phyloP scores from a whole-genome alignment of 306 rosid species.

The Rosa multiflora region DNA sequence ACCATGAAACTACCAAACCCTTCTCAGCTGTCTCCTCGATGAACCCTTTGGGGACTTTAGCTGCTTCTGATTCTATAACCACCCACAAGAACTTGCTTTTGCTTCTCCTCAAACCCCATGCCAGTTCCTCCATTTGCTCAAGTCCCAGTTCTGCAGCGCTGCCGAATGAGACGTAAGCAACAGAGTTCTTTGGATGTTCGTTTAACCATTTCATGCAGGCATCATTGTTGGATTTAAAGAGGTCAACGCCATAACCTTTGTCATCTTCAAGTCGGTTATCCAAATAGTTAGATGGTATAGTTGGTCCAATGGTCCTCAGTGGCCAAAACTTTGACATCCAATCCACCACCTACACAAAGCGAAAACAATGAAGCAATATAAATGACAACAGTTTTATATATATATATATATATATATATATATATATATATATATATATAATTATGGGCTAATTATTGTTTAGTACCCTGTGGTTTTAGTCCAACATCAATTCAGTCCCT shows the following conservation, averaged over 20 bases:
- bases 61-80: conserved; percentile 27
- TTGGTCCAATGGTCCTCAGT: conserved; percentile 33
- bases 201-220: conserved; percentile 26
- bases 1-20: conserved; percentile 24
- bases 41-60: conserved; percentile 31
- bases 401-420: too few species aligned
- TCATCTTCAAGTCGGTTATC: conserved; percentile 23
- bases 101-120: conserved; percentile 24
- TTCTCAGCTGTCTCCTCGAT: conserved; percentile 18
- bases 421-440: too few species aligned
- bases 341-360: conserved; percentile 11
- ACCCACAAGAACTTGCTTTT: conserved; percentile 35
- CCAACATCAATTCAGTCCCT: too few species aligned
- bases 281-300: conserved; percentile 29
- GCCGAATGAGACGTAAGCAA: conserved; percentile 34
- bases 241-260: conserved; percentile 22
- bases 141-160: conserved; percentile 10
- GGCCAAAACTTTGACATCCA: conserved; percentile 26
- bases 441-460: too few species aligned
- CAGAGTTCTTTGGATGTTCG: conserved; percentile 11
- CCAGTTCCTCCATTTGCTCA: conserved; percentile 32
- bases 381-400: not conserved
- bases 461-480: too few species aligned
- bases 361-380: not conserved
- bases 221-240: not conserved